A percentile compares a stretch with the other conserved stretches of the same genome.
phyloP scores from a whole-genome alignment of 129 eudicot genomes.

The Helianthus tuberosus region DNA sequence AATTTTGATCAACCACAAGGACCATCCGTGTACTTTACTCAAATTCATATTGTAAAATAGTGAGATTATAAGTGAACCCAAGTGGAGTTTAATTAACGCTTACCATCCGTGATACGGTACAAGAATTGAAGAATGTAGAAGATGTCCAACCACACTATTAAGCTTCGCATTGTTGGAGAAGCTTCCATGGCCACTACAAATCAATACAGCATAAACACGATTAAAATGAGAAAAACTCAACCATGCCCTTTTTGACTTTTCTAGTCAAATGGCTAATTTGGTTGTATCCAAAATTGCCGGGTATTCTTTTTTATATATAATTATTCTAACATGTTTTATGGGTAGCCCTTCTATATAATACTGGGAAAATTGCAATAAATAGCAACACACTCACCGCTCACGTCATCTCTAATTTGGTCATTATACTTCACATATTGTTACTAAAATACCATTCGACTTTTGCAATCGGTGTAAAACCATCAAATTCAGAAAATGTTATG shows the following conservation, averaged over 20 bases:
- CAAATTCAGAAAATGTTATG: neutral
- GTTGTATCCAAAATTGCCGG: neutral
- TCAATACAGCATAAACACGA: slow-evolving; percentile 10
- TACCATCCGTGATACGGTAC: slow-evolving; percentile 79
- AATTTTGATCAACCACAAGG: too few species aligned
- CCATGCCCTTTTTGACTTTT: slow-evolving; percentile 10
- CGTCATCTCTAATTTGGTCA: neutral
- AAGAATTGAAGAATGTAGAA: slow-evolving; percentile 68
- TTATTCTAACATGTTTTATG: neutral
- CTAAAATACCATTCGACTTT: neutral
- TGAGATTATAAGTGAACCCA: slow-evolving; percentile 17
- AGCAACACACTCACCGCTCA: neutral
- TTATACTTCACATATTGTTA: neutral
- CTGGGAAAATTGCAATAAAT: neutral
- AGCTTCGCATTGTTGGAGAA: slow-evolving; percentile 53
- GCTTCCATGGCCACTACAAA: slow-evolving; percentile 68
- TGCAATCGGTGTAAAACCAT: neutral
- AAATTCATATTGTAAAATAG: neutral
- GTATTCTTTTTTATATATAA: neutral
- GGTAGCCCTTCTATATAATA: neutral
- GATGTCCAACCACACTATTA: slow-evolving; percentile 71
- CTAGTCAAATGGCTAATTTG: neutral
- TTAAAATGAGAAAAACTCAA: slow-evolving; percentile 13
- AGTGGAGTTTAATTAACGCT: slow-evolving; percentile 25
- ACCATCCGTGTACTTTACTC: too few species aligned